phyloP scores from a whole-genome alignment of 2,329 filamentous ascomycete genomes.

The Trichophyton equinum region DNA sequence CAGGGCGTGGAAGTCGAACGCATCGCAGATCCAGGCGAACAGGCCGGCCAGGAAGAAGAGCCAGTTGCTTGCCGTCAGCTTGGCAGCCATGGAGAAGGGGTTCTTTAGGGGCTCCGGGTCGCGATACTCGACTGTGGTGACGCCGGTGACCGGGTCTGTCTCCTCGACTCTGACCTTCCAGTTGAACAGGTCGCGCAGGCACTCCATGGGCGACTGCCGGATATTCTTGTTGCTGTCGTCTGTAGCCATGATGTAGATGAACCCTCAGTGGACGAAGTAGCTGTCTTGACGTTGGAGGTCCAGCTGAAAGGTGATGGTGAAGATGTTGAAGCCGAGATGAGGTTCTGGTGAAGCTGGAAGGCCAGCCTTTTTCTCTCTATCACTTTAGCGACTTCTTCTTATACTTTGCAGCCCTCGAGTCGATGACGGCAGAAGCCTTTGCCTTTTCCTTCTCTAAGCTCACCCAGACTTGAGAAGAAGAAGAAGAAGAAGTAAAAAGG shows the following conservation, averaged over 20 bases:
- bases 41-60: constrained; percentile 64
- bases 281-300: neutral
- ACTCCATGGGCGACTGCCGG: constrained; percentile 50
- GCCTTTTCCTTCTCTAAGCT: neutral
- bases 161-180: constrained; percentile 64
- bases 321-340: neutral
- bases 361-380: too few relatives aligned
- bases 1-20: constrained; percentile 53
- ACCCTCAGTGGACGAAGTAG: too few relatives aligned
- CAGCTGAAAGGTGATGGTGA: neutral
- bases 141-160: constrained; percentile 47
- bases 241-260: neutral
- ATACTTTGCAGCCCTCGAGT: neutral
- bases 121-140: constrained; percentile 56
- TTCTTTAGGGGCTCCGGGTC: constrained; percentile 53
- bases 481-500: neutral
- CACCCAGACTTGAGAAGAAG: neutral
- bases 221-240: neutral
- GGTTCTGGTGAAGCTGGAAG: too few relatives aligned
- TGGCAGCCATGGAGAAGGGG: constrained; percentile 54
- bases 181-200: constrained; percentile 51
- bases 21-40: constrained; percentile 58
- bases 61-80: constrained; percentile 56
- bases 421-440: neutral
- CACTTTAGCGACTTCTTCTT: neutral